Conservation (phyloP, 2,329 filamentous ascomycete genomes). For the Trichoderma aggressivum region DNA sequence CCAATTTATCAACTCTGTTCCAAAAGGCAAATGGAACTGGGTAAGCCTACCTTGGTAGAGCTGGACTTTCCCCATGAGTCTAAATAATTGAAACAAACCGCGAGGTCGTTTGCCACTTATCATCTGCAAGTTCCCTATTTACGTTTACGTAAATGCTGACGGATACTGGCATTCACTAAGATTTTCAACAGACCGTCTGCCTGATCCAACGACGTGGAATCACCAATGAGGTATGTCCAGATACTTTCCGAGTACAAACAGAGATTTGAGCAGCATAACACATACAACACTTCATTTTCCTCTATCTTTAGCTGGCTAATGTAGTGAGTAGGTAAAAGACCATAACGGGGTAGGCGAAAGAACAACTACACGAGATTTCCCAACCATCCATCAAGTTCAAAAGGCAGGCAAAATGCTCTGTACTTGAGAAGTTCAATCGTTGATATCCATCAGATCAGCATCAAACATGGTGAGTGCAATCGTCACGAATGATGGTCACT, state of each 20-base stretch:
- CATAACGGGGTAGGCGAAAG: background rate
- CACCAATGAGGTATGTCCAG: background rate
- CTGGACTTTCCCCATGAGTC: background rate
- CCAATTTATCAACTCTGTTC: background rate
- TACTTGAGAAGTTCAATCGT: background rate
- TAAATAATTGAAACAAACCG: background rate
- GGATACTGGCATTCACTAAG: background rate
- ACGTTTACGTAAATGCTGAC: background rate
- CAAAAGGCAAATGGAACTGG: background rate
- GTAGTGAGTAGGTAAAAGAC: background rate
- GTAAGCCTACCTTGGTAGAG: background rate
- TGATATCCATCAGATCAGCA: background rate
- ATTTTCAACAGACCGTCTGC: background rate
- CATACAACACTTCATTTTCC: background rate
- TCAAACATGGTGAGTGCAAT: background rate
- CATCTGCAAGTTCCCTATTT: background rate
- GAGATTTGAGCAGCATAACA: background rate
- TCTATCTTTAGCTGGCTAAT: background rate
- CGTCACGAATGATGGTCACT: background rate
- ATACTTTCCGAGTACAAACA: background rate
- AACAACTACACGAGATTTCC: background rate
- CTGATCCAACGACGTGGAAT: background rate
- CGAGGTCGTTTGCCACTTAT: background rate
- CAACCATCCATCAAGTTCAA: background rate
- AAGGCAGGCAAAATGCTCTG: background rate